These are phyloP conservation scores for Raphanus hybrid DNA, from an alignment of 441 rosid species.

Conservation along the genomic window DNA sequence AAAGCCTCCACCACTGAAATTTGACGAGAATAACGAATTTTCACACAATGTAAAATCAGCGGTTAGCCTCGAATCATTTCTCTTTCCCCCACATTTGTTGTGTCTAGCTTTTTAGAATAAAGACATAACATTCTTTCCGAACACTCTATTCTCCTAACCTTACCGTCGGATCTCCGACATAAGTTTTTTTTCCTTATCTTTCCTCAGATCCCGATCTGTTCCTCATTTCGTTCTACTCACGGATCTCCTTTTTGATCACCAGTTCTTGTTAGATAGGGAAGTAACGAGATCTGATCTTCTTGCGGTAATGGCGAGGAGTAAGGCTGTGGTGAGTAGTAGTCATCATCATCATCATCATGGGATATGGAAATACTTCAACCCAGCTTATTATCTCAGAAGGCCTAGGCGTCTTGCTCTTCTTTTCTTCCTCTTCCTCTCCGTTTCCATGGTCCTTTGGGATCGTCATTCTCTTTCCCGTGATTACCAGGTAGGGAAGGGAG, in stretches of 20 bases:
- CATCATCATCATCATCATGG: slow-evolving; percentile 26
- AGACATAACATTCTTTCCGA: not conserved
- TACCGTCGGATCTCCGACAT: slow-evolving; percentile 4
- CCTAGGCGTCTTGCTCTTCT: slow-evolving; percentile 87
- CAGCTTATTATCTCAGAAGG: slow-evolving; percentile 79
- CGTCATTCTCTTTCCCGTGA: slow-evolving; percentile 88
- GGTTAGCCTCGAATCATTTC: not conserved
- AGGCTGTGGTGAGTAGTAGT: slow-evolving; percentile 42
- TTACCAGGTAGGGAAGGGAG: slow-evolving; percentile 56
- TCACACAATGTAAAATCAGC: not conserved
- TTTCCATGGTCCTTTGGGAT: slow-evolving; percentile 78
- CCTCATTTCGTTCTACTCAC: not conserved
- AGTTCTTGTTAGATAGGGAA: not conserved
- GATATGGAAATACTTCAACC: slow-evolving; percentile 76
- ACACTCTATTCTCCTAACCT: not conserved
- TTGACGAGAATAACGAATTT: not conserved
- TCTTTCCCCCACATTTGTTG: not conserved
- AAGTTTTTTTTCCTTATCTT: not conserved
- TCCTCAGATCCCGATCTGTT: not conserved
- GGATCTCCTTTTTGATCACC: not conserved
- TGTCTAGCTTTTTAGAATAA: not conserved
- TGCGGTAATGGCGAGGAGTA: slow-evolving; percentile 51
- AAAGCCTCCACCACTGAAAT: not conserved
- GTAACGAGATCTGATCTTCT: not conserved
- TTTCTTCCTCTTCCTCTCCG: slow-evolving; percentile 68